A percentile compares a stretch with the other conserved stretches of the same genome.
Evolutionary conservation across 2,329 filamentous ascomycete genomes (phyloP).

Genomic region (Diaporthe aspalathi): DNA sequence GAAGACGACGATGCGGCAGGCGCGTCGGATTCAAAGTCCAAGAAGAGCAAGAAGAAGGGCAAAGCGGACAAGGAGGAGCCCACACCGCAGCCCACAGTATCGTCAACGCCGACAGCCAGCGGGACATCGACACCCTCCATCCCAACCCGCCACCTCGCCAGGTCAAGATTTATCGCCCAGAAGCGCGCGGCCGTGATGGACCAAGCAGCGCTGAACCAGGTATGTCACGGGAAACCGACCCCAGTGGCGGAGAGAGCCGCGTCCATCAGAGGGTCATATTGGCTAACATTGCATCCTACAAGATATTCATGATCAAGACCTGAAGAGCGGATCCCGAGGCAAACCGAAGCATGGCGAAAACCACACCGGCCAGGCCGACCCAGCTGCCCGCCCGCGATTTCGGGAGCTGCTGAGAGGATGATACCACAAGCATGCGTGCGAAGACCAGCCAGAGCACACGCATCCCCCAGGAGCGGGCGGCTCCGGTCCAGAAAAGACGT

Average conservation of each 20-base stretch:
- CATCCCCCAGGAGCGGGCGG: background rate
- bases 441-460: background rate
- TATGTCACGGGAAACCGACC: slow-evolving; percentile 53
- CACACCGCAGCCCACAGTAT: slow-evolving; percentile 52
- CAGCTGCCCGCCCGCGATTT: background rate
- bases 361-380: background rate
- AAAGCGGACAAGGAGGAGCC: slow-evolving; percentile 46
- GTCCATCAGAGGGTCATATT: background rate
- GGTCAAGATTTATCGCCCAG: slow-evolving; percentile 86
- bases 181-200: slow-evolving; percentile 88
- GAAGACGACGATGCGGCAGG: slow-evolving; percentile 45
- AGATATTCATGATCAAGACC: slow-evolving; percentile 78
- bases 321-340: slow-evolving; percentile 25
- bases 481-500: slow-evolving; percentile 17
- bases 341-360: slow-evolving; percentile 10
- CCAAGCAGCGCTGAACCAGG: slow-evolving; percentile 86
- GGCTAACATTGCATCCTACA: slow-evolving; percentile 40
- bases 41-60: slow-evolving; percentile 43
- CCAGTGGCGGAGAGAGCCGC: background rate
- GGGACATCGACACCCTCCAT: slow-evolving; percentile 47
- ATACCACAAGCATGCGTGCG: background rate
- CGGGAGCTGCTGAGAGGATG: background rate
- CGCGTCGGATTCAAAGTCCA: slow-evolving; percentile 35
- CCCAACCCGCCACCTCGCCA: slow-evolving; percentile 76
- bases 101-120: slow-evolving; percentile 59